Base-by-base conservation (phyloP, 2,329 filamentous ascomycete genomes). In the Graphilbum sp. region DNA sequence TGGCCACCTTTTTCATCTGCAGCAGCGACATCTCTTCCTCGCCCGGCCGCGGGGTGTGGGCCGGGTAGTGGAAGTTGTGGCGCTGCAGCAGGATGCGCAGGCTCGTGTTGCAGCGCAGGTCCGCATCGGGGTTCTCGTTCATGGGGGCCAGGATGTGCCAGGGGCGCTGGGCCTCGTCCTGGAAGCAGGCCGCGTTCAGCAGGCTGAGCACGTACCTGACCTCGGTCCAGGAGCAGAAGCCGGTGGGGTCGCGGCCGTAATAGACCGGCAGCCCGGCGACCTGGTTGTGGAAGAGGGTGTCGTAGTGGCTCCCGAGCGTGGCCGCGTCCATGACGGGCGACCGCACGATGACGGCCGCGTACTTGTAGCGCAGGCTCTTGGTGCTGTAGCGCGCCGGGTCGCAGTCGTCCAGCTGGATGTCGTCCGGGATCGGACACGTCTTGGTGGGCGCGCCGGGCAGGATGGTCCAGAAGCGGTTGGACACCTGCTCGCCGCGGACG, bases 381-480 rank as follows among this genome's bases (percentile, higher is more conserved):
- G 18, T 23, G 8, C 9, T n/a, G 24, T 16, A 19, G 5, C 4
- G 13, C 4, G 7, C 4, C 8, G 10, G 10, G 17, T 19, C 23
- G 17, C 3, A 13, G 4, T 5, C 4, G 2, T n/a, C 9, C 16
- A 15, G n/a, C 31, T 8, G 1, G 6, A n/a, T 8, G 3, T 15
- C 5, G 15, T 5, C 12, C 2, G 37, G 31, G 6, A 23, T 19
- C 9, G 37, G 37, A 12, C 31, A 34, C 21, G 30, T 12, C 13
- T 34, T 3, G 2, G 32, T 34, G 4, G 32, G 18, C 2, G 17
- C 12, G 12, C 18, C 37, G 1, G 13, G 23, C 6, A 11, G 23
- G 18, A 38, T n/a, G 21, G 27, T 23, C 37, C 37, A 38, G 37
- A 34, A 38, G 17, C 37, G 37, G 24, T 30, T 32, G 2, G 18